These are phyloP conservation scores for Amylocarpus encephaloides DNA, from an alignment of 2,329 filamentous ascomycete species.

Conservation along the genomic window DNA sequence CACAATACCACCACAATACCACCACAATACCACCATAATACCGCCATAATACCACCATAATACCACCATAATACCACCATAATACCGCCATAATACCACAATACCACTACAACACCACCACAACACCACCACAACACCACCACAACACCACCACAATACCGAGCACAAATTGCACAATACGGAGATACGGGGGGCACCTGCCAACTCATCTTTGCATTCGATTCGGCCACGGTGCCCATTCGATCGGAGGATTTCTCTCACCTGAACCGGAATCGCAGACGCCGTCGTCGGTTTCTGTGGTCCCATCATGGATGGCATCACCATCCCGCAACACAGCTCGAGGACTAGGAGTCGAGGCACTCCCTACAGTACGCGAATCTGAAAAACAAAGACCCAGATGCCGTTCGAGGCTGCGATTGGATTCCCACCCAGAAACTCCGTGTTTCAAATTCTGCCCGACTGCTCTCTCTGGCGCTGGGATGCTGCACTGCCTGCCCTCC, in stretches of 20 bases:
- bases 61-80: no score
- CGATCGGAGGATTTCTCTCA: conserved; percentile 1
- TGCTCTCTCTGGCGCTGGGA: not conserved
- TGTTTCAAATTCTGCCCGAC: conserved; percentile 18
- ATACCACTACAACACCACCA: no score
- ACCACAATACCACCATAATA: no score
- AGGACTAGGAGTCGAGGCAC: not conserved
- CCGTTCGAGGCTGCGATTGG: conserved; percentile 12
- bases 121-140: no score
- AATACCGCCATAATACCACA: no score
- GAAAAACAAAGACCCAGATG: not conserved
- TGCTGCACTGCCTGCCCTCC: not conserved
- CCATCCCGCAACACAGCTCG: not conserved
- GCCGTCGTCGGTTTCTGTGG: no score
- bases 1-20: no score
- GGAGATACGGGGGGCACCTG: no score
- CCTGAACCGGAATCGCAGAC: not conserved
- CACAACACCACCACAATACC: no score
- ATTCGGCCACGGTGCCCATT: not conserved
- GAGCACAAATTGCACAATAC: not conserved
- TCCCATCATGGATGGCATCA: no score
- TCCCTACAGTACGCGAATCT: not conserved
- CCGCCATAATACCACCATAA: no score
- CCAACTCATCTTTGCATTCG: conserved; percentile 5
- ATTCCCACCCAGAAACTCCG: conserved; percentile 7